These are phyloP conservation scores for Lecanosticta acicola DNA, from an alignment of 2,329 filamentous ascomycete species.

Conservation along the genomic window DNA sequence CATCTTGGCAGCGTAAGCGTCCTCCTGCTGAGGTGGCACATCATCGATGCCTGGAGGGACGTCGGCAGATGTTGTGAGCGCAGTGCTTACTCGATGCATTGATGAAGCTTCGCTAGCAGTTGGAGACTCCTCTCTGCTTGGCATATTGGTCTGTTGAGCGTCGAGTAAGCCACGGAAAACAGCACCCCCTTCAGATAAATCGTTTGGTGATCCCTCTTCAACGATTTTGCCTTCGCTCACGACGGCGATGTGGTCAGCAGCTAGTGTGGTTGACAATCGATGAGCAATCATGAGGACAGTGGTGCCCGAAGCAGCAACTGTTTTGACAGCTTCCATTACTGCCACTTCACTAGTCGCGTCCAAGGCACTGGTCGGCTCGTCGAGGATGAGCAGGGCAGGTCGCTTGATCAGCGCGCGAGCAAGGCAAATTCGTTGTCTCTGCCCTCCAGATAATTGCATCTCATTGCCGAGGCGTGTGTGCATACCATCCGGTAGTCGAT, in stretches of 20 bases:
- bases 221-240: conserved; percentile 62
- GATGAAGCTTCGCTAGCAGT: not conserved
- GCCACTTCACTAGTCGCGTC: conserved; percentile 41
- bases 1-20: not conserved
- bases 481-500: conserved; percentile 41
- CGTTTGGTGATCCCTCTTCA: conserved; percentile 57
- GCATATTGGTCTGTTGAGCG: conserved; percentile 22
- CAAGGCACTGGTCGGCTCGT: conserved; percentile 44
- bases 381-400: conserved; percentile 42
- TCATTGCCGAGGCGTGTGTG: conserved; percentile 41
- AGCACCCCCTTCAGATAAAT: conserved; percentile 41
- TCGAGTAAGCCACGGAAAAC: conserved; percentile 27
- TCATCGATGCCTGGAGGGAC: not conserved
- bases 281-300: conserved; percentile 70
- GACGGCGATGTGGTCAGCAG: conserved; percentile 74
- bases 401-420: conserved; percentile 43
- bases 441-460: conserved; percentile 42
- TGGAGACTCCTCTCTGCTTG: not conserved
- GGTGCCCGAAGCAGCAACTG: conserved; percentile 43
- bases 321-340: conserved; percentile 41
- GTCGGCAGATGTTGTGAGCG: not conserved
- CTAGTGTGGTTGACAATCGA: conserved; percentile 68
- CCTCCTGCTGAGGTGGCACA: not conserved
- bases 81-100: not conserved
- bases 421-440: conserved; percentile 44